Conservation (phyloP, 2,329 filamentous ascomycete genomes). For the Aspergillus arachidicola region DNA sequence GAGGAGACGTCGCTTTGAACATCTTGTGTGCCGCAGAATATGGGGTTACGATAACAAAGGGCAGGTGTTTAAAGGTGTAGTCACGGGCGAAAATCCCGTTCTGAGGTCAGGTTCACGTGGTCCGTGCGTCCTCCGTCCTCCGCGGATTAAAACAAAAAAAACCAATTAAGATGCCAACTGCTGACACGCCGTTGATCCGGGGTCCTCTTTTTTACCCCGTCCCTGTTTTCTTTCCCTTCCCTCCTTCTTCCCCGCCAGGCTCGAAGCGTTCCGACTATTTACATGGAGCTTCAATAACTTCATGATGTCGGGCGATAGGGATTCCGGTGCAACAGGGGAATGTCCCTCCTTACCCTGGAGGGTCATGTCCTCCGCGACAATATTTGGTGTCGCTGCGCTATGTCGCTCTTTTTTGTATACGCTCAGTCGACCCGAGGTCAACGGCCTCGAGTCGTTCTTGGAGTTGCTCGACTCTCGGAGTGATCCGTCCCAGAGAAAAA, state of each 20-base stretch:
- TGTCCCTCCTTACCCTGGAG: constrained; percentile 62
- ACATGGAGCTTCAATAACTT: constrained; percentile 27
- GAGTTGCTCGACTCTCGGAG: constrained; percentile 72
- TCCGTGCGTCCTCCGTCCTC: constrained; percentile 26
- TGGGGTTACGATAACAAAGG: background rate
- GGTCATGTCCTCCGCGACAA: constrained; percentile 69
- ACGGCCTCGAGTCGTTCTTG: constrained; percentile 75
- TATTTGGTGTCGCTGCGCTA: constrained; percentile 71
- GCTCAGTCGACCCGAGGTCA: constrained; percentile 73
- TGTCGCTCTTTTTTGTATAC: constrained; percentile 75
- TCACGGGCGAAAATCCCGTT: constrained; percentile 24
- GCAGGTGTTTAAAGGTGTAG: background rate
- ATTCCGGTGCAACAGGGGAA: constrained; percentile 46
- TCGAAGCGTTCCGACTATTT: constrained; percentile 15
- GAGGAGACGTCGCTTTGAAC: constrained; percentile 79
- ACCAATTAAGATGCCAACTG: constrained; percentile 20
- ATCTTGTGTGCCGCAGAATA: constrained; percentile 53
- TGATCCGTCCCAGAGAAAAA: constrained; percentile 66
- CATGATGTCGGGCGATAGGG: constrained; percentile 37
- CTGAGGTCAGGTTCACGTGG: constrained; percentile 16
- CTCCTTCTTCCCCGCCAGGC: constrained; percentile 11
- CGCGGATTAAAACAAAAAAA: constrained; percentile 21
- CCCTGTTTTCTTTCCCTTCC: background rate
- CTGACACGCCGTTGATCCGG: constrained; percentile 18
- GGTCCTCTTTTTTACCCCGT: constrained; percentile 7